Evolutionary conservation across 2,329 filamentous ascomycete genomes (phyloP).

Genomic region (Phyllosticta citriasiana): DNA sequence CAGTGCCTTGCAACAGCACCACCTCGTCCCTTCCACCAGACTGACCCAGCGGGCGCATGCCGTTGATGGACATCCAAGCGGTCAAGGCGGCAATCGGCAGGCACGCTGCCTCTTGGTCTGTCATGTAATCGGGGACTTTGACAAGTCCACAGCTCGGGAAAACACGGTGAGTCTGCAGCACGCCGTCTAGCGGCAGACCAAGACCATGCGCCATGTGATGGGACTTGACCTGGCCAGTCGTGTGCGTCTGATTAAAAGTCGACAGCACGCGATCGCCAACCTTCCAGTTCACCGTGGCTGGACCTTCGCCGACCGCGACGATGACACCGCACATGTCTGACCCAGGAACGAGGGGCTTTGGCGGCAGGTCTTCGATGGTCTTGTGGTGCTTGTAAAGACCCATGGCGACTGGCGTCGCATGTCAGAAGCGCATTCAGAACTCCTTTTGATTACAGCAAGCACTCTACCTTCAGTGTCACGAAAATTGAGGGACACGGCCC

Average conservation of each 20-base stretch:
- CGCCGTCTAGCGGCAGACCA: slow-evolving; percentile 50
- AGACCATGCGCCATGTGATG: slow-evolving; percentile 47
- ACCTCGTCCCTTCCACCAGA: slow-evolving; percentile 33
- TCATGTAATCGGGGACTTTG: slow-evolving; percentile 45
- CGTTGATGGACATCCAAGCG: slow-evolving; percentile 57
- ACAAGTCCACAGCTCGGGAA: slow-evolving; percentile 50
- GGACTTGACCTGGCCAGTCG: slow-evolving; percentile 49
- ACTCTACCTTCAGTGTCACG: slow-evolving; percentile 38
- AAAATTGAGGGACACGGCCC: slow-evolving; percentile 45
- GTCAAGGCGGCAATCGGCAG: slow-evolving; percentile 54
- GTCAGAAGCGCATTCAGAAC: not conserved
- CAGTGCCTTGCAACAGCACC: slow-evolving; percentile 34
- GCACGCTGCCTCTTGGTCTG: slow-evolving; percentile 49
- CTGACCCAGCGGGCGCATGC: slow-evolving; percentile 45
- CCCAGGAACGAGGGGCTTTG: slow-evolving; percentile 47
- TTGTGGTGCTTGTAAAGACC: slow-evolving; percentile 59
- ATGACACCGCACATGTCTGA: slow-evolving; percentile 62
- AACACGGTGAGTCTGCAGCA: slow-evolving; percentile 49
- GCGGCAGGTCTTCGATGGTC: slow-evolving; percentile 31
- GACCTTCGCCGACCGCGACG: slow-evolving; percentile 37
- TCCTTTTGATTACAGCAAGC: not conserved
- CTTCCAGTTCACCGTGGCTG: slow-evolving; percentile 36
- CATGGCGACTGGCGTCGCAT: slow-evolving; percentile 43
- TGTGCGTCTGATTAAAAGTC: slow-evolving; percentile 49
- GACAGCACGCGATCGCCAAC: slow-evolving; percentile 56